Base-by-base conservation (phyloP, 164 flowering plant species). In the Santalum album region DNA sequence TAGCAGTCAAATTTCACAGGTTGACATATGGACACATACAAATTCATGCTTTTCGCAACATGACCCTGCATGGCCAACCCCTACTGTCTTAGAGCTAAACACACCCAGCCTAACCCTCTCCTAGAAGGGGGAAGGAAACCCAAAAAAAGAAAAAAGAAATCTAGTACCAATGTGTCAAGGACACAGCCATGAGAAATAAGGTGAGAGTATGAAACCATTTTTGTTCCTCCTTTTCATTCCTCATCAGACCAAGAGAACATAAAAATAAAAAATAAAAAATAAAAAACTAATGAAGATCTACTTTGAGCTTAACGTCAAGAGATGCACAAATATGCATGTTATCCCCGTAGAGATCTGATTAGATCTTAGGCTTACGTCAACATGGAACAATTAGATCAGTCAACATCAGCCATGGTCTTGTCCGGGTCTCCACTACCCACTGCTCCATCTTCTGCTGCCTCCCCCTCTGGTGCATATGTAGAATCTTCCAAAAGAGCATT, bases 321-420 rank as follows among this genome's bases (percentile, higher is more conserved):
- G 48, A 24, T 55, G 47, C 57, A 52, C 49, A 45, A 29, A 50
- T 1, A 9, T 17, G 53, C 19, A 2, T 17, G n/a, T 17, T 17
- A 42, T 10, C 7, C 4, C 21, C 17, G 12, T 9, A 17, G 11
- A 0, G 6, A 42, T 17, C 21, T 42, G 20, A 17, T 18, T 1
- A 17, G 21, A 17, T 42, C 75, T 68, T 65, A 68, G 73, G 61
- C 45, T 38, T 17, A 18, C 42, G 2, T 38, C 17, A 55, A 56
- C 51, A 51, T 24, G 55, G 63, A 58, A 53, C 47, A 54, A 18
- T 34, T 21, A 26, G 21, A 27, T 51, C 29, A 64, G 69, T 65
- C 78, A 61, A 66, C 69, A 27, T 64, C 70, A 32, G 71, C 71
- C 22, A 73, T 73, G 68, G 69, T 73, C 68, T 69, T 71, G 64